Percentiles rank a stretch among this genome's conserved stretches.
Evolutionary conservation across 2,329 filamentous ascomycete genomes (phyloP).

Genomic region (Pseudopyricularia cyperi): DNA sequence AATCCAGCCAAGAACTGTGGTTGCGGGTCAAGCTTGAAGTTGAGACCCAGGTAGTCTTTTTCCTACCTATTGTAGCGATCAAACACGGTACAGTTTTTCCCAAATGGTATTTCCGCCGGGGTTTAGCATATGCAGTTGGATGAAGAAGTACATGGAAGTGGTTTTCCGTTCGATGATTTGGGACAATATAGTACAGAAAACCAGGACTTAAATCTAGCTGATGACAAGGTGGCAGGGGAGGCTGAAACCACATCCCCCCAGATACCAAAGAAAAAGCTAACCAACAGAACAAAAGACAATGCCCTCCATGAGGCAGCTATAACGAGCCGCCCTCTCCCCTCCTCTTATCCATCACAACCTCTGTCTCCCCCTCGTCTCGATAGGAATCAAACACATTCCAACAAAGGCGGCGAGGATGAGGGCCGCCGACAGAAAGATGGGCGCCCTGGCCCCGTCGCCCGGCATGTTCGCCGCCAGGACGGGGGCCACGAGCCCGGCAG

Average conservation of each 20-base stretch:
- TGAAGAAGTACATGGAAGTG: too few relatives aligned
- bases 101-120: not conserved
- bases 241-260: too few relatives aligned
- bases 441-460: constrained; percentile 41
- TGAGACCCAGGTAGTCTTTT: not conserved
- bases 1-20: too few relatives aligned
- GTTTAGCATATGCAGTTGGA: too few relatives aligned
- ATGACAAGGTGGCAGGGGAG: too few relatives aligned
- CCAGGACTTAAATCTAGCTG: too few relatives aligned
- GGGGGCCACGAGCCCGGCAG: constrained; percentile 55
- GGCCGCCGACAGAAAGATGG: constrained; percentile 42
- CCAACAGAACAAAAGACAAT: too few relatives aligned
- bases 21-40: not conserved
- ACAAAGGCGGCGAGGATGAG: constrained; percentile 47
- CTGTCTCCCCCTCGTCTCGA: constrained; percentile 49
- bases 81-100: not conserved
- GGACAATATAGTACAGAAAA: too few relatives aligned
- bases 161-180: too few relatives aligned
- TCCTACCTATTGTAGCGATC: not conserved
- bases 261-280: too few relatives aligned
- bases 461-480: constrained; percentile 51
- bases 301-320: too few relatives aligned
- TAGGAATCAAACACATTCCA: constrained; percentile 46
- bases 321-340: not conserved
- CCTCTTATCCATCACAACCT: constrained; percentile 26